Conservation (phyloP, 139 green algal species). For the Mychonastes homosphaera region DNA sequence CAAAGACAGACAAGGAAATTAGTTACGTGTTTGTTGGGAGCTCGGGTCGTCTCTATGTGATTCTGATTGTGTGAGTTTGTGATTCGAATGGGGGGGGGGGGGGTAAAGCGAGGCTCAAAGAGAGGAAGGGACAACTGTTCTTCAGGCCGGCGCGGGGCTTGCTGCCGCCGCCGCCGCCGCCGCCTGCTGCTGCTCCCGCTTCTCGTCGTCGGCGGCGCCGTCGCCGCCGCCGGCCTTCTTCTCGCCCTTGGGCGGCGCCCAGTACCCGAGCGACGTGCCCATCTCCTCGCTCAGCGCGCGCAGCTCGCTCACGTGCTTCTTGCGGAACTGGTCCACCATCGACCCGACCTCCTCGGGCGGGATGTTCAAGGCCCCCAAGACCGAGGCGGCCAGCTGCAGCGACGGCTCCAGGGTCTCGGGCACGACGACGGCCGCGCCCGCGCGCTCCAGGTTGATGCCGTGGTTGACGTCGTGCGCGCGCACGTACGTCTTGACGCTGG, state of each 20-base stretch:
- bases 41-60: no score
- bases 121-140: no score
- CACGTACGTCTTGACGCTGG: constrained; percentile 84
- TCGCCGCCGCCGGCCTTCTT: no score
- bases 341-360: constrained; percentile 61
- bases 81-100: no score
- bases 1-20: no score
- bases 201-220: no score
- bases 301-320: constrained; percentile 39
- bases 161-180: no score
- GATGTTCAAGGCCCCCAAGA: constrained; percentile 75
- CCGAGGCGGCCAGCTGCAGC: constrained; percentile 87
- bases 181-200: no score
- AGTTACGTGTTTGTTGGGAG: no score
- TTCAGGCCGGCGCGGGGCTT: no score
- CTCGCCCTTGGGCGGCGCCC: not conserved
- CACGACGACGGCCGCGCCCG: constrained; percentile 87
- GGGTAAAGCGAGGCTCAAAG: no score
- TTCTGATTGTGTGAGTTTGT: no score
- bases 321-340: constrained; percentile 55
- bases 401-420: constrained; percentile 93
- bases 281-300: constrained; percentile 9
- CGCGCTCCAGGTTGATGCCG: constrained; percentile 91
- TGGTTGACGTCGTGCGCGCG: constrained; percentile 90
- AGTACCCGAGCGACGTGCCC: constrained; percentile 13